phyloP scores from a whole-genome alignment of 257 asterid genomes.

The Nicotiana attenuata region DNA sequence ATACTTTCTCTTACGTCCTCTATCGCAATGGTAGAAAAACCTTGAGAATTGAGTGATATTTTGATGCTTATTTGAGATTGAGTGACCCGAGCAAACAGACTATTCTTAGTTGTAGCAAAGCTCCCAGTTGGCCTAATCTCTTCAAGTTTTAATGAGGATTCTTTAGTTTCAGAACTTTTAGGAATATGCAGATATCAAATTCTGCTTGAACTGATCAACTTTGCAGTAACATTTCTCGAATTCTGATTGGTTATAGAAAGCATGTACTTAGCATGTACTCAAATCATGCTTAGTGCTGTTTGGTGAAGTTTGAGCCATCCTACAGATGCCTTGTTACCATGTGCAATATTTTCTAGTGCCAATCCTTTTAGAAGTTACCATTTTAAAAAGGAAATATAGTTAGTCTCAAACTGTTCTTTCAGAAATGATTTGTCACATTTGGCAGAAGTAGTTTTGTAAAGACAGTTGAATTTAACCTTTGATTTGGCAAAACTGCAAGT shows the following conservation, averaged over 20 bases:
- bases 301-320: no score
- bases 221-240: background rate
- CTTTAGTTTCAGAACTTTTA: background rate
- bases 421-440: no score
- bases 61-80: background rate
- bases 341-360: no score
- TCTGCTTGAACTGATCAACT: background rate
- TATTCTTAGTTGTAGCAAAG: background rate
- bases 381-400: no score
- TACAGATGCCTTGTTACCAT: no score
- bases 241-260: background rate
- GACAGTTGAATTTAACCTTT: no score
- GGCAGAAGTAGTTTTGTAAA: no score
- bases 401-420: no score
- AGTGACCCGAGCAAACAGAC: background rate
- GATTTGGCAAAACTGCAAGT: no score
- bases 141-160: background rate
- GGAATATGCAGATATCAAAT: background rate
- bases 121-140: background rate
- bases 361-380: no score
- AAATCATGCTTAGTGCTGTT: no score
- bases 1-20: background rate
- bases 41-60: background rate
- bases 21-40: background rate
- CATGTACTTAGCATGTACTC: no score